Base-by-base conservation (phyloP, 768 basidiomycete species). In the Mycena sanguinolenta region DNA sequence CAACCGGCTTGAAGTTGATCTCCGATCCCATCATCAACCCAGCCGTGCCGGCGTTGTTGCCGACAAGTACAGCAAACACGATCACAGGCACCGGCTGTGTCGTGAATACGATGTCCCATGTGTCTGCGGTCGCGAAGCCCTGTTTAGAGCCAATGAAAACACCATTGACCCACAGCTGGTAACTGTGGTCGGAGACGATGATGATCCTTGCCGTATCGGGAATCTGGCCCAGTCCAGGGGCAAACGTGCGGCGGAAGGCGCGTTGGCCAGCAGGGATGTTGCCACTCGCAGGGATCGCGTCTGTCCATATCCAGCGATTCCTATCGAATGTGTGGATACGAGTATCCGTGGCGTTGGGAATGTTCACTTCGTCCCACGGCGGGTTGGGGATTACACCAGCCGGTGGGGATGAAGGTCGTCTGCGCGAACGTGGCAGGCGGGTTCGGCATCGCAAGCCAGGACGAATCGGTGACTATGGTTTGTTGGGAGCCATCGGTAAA, bases 11-110 rank as follows among this genome's bases (percentile, higher is more conserved):
- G 61, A 63, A 63, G 50, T 63, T 63, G 61, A 63, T 63, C 61
- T 63, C 61, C 49, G 61, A 63, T 23, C 61, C 61, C 61, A 63
- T 50, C 61, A 63, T 63, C 32, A 63, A 63, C 49, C 61, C 61
- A 17, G 61, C 61, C 49, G 61, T 50, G 49, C 61, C 61, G 50
- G 61, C 61, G 46, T 63, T 23, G 61, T 63, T 63, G 61, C 13
- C 5, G 46, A 63, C 61, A 19, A 63, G 61, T 13, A 63, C 61
- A 28, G 61, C 61, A n/a, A 63, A 63, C 49, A 63, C 61, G 49
- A 63, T 63, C 49, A 50, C 61, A 53, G 49, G 49, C 30, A 38
- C 38, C 38, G 61, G 61, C 32, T 2, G 16, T 36, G 61, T 28
- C 25, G 17, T 13, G 61, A 63, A 63, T n/a, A 28, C 36, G 44